These are phyloP conservation scores for Ustilago xerochloae DNA, from an alignment of 1,284 basidiomycete species.

Conservation along the genomic window DNA sequence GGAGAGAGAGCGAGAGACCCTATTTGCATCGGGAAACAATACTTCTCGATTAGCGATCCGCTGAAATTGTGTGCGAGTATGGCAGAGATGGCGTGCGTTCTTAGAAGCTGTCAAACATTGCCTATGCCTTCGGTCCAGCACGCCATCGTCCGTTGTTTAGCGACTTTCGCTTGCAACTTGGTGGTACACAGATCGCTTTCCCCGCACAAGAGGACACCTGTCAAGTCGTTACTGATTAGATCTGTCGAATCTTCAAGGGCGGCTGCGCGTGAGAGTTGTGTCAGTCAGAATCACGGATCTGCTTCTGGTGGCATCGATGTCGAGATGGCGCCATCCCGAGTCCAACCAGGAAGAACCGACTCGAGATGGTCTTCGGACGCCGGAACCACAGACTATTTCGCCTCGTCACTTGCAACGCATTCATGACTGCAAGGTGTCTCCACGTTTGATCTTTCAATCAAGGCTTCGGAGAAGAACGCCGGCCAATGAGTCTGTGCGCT, in stretches of 20 bases:
- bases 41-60: background rate
- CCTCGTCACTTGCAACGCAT: background rate
- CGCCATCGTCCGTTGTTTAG: constrained; percentile 19
- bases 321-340: constrained; percentile 4
- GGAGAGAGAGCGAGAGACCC: background rate
- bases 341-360: background rate
- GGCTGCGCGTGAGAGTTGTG: background rate
- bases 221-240: no score
- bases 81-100: constrained; percentile 14
- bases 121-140: constrained; percentile 2
- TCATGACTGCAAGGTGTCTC: background rate
- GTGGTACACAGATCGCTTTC: background rate
- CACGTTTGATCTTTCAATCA: background rate
- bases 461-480: background rate
- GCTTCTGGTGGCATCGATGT: background rate
- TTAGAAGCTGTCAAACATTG: constrained; percentile 20
- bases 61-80: constrained; percentile 11
- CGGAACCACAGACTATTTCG: background rate
- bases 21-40: background rate
- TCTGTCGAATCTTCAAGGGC: no score
- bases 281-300: background rate
- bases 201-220: background rate
- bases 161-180: constrained; percentile 8
- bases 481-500: constrained; percentile 3
- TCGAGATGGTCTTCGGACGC: background rate